phyloP scores from a whole-genome alignment of 129 eudicot genomes.

The Helianthus tuberosus region DNA sequence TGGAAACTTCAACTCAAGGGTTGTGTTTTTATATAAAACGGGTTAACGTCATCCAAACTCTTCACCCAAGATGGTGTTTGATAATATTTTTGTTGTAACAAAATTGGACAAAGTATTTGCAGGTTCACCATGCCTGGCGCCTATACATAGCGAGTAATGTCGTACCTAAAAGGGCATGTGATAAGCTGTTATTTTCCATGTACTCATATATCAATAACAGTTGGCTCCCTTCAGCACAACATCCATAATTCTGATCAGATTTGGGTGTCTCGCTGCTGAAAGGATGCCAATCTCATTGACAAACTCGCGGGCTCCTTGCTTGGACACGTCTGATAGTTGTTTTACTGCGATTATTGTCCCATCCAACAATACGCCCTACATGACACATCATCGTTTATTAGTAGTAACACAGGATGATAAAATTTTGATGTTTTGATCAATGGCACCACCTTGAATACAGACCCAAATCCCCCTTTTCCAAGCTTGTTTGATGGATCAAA shows the following conservation, averaged over 20 bases:
- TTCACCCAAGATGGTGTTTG: no score
- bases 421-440: slow-evolving; percentile 1
- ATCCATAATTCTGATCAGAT: slow-evolving; percentile 89
- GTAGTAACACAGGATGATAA: not conserved
- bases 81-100: no score
- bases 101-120: no score
- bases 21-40: no score
- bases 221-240: slow-evolving; percentile 81
- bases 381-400: not conserved
- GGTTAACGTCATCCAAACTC: no score
- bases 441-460: slow-evolving; percentile 60
- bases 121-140: no score
- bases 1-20: no score
- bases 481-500: slow-evolving; percentile 73
- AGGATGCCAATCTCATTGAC: slow-evolving; percentile 85
- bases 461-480: slow-evolving; percentile 87
- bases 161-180: slow-evolving; percentile 57
- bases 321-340: slow-evolving; percentile 76
- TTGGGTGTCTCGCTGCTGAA: slow-evolving; percentile 69
- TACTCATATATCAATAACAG: slow-evolving; percentile 65
- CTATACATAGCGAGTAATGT: no score
- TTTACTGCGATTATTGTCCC: slow-evolving; percentile 76
- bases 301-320: slow-evolving; percentile 78
- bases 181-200: slow-evolving; percentile 77
- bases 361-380: slow-evolving; percentile 21